Percentiles rank a stretch among this genome's conserved stretches.
phyloP scores from a whole-genome alignment of 2,329 filamentous ascomycete genomes.

The Aspergillus chevalieri region DNA sequence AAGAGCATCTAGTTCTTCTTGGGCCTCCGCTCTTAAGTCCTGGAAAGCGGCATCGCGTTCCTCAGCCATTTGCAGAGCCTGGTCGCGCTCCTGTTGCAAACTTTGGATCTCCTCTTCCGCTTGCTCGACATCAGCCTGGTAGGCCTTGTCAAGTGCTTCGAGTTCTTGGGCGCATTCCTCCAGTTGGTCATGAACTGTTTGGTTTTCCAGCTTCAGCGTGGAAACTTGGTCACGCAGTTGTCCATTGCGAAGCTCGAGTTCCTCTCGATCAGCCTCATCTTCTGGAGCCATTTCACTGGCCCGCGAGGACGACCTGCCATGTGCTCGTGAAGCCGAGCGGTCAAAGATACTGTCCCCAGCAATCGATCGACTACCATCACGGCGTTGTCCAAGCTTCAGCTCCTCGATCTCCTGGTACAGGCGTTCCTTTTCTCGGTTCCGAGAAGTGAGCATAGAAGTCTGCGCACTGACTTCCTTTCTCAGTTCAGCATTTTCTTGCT shows the following conservation, averaged over 20 bases:
- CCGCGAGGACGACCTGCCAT: constrained; percentile 67
- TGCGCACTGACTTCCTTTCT: constrained; percentile 90
- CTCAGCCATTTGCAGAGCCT: constrained; percentile 69
- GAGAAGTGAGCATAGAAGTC: constrained; percentile 93
- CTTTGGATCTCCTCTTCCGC: constrained; percentile 73
- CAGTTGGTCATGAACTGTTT: constrained; percentile 77
- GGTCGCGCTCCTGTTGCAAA: constrained; percentile 77
- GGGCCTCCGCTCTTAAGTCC: constrained; percentile 51
- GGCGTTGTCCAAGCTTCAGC: constrained; percentile 78
- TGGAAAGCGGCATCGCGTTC: constrained; percentile 50
- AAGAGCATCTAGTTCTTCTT: constrained; percentile 53
- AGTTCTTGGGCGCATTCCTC: constrained; percentile 75
- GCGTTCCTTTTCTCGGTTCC: constrained; percentile 89
- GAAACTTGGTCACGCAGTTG: constrained; percentile 81
- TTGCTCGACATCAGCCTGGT: constrained; percentile 76
- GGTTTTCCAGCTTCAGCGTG: constrained; percentile 78
- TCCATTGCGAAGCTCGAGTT: constrained; percentile 76
- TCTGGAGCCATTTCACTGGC: constrained; percentile 61
- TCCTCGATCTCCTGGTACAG: constrained; percentile 97
- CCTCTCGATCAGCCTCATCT: constrained; percentile 75
- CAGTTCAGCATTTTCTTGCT: constrained; percentile 87
- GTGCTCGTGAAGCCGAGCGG: constrained; percentile 81
- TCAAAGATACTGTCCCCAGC: constrained; percentile 87
- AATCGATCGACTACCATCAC: constrained; percentile 54
- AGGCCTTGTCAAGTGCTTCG: constrained; percentile 62